A percentile compares a stretch with the other conserved stretches of the same genome.
phyloP scores from a whole-genome alignment of 352 stramenopile genomes.

The Phytophthora foliorum region DNA sequence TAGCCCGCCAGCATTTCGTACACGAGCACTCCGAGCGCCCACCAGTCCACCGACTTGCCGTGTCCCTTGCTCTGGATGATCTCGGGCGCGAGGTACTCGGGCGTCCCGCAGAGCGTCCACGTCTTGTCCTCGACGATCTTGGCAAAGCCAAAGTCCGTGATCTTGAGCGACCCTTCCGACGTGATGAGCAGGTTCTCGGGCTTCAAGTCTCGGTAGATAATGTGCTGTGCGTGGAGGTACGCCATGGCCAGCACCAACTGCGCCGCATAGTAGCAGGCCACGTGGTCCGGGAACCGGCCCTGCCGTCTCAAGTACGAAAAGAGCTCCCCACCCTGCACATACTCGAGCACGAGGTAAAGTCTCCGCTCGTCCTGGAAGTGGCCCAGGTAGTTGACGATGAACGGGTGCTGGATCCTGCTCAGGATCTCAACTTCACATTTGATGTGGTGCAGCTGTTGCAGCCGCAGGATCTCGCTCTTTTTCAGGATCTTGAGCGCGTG shows the following conservation, averaged over 20 bases:
- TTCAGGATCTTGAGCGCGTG: constrained; percentile 94
- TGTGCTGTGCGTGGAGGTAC: constrained; percentile 92
- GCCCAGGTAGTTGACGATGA: constrained; percentile 90
- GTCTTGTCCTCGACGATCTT: constrained; percentile 93
- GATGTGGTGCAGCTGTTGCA: constrained; percentile 93
- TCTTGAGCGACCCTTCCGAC: constrained; percentile 90
- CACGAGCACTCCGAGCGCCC: constrained; percentile 92
- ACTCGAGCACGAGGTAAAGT: constrained; percentile 94
- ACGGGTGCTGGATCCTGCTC: constrained; percentile 88
- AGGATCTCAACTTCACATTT: constrained; percentile 94
- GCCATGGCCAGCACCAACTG: constrained; percentile 91
- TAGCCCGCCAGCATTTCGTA: constrained; percentile 94
- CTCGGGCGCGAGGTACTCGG: constrained; percentile 94
- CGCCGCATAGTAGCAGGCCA: constrained; percentile 91
- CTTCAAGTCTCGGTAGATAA: constrained; percentile 95
- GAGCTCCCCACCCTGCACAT: constrained; percentile 93
- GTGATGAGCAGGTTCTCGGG: constrained; percentile 95
- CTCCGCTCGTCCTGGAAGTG: constrained; percentile 93
- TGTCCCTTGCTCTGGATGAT: constrained; percentile 94
- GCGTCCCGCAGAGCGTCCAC: constrained; percentile 94
- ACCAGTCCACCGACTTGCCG: constrained; percentile 93
- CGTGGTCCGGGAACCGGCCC: constrained; percentile 80
- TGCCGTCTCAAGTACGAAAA: constrained; percentile 93
- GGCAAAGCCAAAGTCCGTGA: constrained; percentile 95
- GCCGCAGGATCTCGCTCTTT: constrained; percentile 91